These are phyloP conservation scores for Eutypa lata DNA, from an alignment of 2,329 filamentous ascomycete genomes.

Conservation along the genomic window DNA sequence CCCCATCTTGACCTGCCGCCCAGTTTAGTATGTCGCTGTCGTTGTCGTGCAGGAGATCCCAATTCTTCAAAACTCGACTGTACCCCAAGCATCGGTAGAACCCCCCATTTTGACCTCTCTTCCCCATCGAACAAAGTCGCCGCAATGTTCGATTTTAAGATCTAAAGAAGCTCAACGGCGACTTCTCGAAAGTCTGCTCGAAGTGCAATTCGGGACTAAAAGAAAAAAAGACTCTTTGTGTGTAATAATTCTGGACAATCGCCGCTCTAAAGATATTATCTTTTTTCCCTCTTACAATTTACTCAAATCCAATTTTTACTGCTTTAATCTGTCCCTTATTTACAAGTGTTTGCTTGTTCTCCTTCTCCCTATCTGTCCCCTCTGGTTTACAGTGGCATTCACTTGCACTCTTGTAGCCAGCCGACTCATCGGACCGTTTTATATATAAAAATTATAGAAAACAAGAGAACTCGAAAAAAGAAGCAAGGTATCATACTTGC, in stretches of 20 bases:
- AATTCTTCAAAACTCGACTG: constrained; percentile 31
- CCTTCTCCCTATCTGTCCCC: constrained; percentile 13
- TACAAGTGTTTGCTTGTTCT: constrained; percentile 9
- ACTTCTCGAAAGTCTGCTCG: constrained; percentile 51
- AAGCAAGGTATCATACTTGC: constrained; percentile 10
- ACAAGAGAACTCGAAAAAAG: constrained; percentile 8
- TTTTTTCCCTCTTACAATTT: constrained; percentile 30
- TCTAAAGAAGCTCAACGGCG: constrained; percentile 51
- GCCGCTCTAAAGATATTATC: constrained; percentile 6
- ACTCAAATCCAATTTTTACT: constrained; percentile 3
- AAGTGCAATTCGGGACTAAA: constrained; percentile 22
- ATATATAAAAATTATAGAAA: constrained; percentile 7
- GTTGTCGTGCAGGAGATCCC: constrained; percentile 1
- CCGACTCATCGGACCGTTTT: background rate
- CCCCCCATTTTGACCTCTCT: constrained; percentile 35
- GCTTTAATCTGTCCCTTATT: constrained; percentile 6
- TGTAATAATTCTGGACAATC: constrained; percentile 5
- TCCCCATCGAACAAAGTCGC: constrained; percentile 47
- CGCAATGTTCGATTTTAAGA: constrained; percentile 53
- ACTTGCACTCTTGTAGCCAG: constrained; percentile 46
- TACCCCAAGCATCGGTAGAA: constrained; percentile 27
- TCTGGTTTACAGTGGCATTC: constrained; percentile 44
- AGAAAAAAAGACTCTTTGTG: constrained; percentile 8
- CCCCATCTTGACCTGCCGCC: constrained; percentile 1
- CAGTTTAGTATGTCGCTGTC: constrained; percentile 2